Percentiles rank a stretch among this genome's conserved stretches.
phyloP scores from a whole-genome alignment of 371 early-diverging fungal species.

The Mortierella sp. region DNA sequence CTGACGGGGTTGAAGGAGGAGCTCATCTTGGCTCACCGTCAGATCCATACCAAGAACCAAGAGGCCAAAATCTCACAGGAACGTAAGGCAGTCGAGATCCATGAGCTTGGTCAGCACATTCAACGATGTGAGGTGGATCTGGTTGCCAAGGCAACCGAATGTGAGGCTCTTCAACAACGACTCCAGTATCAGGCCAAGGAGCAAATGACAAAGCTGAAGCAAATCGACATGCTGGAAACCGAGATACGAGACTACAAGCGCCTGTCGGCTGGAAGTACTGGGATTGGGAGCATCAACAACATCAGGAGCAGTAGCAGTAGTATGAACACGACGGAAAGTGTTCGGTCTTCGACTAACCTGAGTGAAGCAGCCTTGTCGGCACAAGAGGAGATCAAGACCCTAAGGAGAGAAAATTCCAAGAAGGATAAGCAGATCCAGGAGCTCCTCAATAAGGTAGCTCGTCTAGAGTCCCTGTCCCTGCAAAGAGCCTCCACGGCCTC shows the following conservation, averaged over 20 bases:
- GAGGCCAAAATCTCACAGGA: slow-evolving; percentile 28
- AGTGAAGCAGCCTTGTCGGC: background rate
- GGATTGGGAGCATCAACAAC: background rate
- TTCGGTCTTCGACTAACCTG: slow-evolving; percentile 15
- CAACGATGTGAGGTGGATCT: slow-evolving; percentile 37
- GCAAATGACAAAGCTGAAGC: slow-evolving; percentile 35
- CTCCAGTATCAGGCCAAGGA: slow-evolving; percentile 35
- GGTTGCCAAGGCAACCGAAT: slow-evolving; percentile 29
- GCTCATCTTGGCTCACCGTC: slow-evolving; percentile 27
- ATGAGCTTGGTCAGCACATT: slow-evolving; percentile 40
- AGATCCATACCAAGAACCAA: slow-evolving; percentile 27
- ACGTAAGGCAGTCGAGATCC: slow-evolving; percentile 39
- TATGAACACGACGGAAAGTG: slow-evolving; percentile 18
- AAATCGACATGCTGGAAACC: slow-evolving; percentile 37
- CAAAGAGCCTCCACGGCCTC: background rate
- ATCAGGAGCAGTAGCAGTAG: background rate
- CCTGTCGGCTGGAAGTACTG: slow-evolving; percentile 26
- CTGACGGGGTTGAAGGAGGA: slow-evolving; percentile 46
- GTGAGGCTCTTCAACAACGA: slow-evolving; percentile 29
- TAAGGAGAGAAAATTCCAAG: slow-evolving; percentile 33
- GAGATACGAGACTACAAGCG: slow-evolving; percentile 36
- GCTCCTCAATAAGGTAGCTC: slow-evolving; percentile 4
- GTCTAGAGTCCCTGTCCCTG: background rate
- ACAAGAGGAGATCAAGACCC: slow-evolving; percentile 17
- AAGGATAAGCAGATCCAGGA: slow-evolving; percentile 39